Base-by-base conservation (phyloP, 1,139 yeast species). In the Saccharomycopsis crataegensis region DNA sequence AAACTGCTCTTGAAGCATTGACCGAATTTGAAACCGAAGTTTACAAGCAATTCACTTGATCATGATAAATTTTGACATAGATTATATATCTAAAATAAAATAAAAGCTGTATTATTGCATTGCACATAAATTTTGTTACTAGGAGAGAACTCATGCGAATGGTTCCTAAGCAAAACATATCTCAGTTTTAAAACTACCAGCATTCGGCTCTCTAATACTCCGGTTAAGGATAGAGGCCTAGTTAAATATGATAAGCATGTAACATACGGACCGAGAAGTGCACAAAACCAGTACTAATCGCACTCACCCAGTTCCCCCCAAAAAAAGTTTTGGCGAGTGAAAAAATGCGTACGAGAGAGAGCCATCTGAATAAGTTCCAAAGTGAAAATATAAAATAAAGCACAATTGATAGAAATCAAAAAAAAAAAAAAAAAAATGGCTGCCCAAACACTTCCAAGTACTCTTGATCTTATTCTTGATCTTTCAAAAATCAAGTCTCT, bases 11-110 rank as follows among this genome's bases (percentile, higher is more conserved):
- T 17, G 57, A 55, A 8, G 57, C 60, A 3, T 63, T 60, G 61
- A 50, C 53, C 6, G 61, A 60, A 5, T 57, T 64, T 44, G 70
- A 67, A 51, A 57, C 56, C 22, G 61, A 57, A 4, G 65, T 62
- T 8, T 67, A 67, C 48, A 45, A 55, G 53, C n/a, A 31, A 14
- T 46, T 46, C 22, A 46, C 41, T 36, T 22, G 32, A 32, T 44
- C 3, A 17, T 43, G 8, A 43, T n/a, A 16, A 8, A 22, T 22
- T 22, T 4, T 3, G 4, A 22, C 2, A 22, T 2, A 22, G 28
- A 22, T 3, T 22, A 22, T 22, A 22, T 22, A 3, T 22, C 28
- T 22, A 22, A 2, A 22, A 3, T 22, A 22, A 22, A 22, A 22
- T 22, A 22, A 22, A 22, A 22, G 28, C 2, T 22, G 2, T 22